phyloP scores from a whole-genome alignment of 805 yeast species.

The Sugiyamaella qingdaonensis region DNA sequence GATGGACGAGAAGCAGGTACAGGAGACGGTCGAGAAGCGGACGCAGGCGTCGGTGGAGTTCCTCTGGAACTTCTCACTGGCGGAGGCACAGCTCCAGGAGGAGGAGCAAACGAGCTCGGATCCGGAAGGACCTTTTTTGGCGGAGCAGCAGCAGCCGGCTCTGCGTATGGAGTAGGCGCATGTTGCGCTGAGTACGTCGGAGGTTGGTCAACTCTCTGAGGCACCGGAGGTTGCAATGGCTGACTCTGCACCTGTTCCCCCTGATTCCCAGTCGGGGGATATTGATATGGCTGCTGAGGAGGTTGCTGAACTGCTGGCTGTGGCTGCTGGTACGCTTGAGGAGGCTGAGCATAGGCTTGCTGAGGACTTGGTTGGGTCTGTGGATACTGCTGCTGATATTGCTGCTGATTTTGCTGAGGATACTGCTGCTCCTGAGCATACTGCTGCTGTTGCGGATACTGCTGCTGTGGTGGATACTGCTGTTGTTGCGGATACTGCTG shows the following conservation, averaged over 20 bases:
- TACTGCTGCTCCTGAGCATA: conserved; percentile 10
- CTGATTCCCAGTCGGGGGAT: conserved; percentile 16
- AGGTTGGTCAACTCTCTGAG: background rate
- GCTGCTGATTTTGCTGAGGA: conserved; percentile 12
- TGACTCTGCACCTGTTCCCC: conserved; percentile 7
- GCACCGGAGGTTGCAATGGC: conserved; percentile 1
- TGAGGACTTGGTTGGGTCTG: conserved; percentile 12
- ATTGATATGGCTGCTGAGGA: conserved; percentile 14
- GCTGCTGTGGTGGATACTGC: conserved; percentile 10
- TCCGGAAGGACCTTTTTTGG: background rate
- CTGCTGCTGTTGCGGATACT: conserved; percentile 9
- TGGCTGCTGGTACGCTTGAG: conserved; percentile 10
- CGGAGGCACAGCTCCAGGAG: conserved; percentile 10
- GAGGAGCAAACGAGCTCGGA: conserved; percentile 4
- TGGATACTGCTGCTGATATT: conserved; percentile 13
- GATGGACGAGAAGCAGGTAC: background rate
- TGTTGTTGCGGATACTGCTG: conserved; percentile 4
- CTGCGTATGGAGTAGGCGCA: background rate
- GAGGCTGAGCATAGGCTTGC: conserved; percentile 6
- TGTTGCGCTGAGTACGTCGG: background rate
- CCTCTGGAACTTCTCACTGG: background rate
- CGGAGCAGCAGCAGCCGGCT: conserved; percentile 3
- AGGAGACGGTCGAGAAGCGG: background rate
- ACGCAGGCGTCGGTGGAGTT: background rate
- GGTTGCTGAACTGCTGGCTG: conserved; percentile 11